Evolutionary conservation across 768 basidiomycete genomes (phyloP).

Genomic region (Sarcodon sp.): DNA sequence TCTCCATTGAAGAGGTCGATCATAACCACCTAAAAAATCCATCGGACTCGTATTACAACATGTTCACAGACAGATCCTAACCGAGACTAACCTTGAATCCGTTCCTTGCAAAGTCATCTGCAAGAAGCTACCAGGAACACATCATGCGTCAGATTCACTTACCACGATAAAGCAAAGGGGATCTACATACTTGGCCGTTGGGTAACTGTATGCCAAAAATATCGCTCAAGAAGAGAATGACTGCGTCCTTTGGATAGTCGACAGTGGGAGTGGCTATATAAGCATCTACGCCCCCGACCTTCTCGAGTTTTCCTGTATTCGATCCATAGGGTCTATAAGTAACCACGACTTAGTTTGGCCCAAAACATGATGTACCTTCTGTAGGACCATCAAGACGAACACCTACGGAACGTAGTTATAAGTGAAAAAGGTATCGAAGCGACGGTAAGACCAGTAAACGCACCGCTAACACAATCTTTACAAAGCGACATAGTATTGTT

Average conservation of each 20-base stretch:
- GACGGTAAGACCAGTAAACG: neutral
- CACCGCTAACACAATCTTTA: constrained; percentile 14
- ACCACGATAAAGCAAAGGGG: neutral
- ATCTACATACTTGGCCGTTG: constrained; percentile 8
- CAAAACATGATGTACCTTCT: constrained; percentile 3
- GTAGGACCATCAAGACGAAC: constrained; percentile 7
- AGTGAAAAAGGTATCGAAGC: neutral
- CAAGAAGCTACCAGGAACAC: constrained; percentile 1
- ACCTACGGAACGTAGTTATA: constrained; percentile 1
- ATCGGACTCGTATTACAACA: no score
- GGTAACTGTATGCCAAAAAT: constrained; percentile 6
- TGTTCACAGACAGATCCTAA: no score
- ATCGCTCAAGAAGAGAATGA: constrained; percentile 18
- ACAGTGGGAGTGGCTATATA: constrained; percentile 21
- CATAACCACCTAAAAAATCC: constrained; percentile 14
- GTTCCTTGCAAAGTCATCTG: constrained; percentile 10
- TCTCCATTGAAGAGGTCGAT: constrained; percentile 5
- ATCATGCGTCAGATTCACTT: neutral
- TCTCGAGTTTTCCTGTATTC: constrained; percentile 14
- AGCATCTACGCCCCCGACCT: constrained; percentile 18
- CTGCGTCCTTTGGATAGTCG: constrained; percentile 13
- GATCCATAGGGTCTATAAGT: neutral
- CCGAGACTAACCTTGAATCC: constrained; percentile 5
- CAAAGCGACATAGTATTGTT: constrained; percentile 12
- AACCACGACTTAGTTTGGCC: neutral